A percentile compares a stretch with the other conserved stretches of the same genome.
phyloP scores from a whole-genome alignment of 768 basidiomycete species.

The Lactarius tabidus region DNA sequence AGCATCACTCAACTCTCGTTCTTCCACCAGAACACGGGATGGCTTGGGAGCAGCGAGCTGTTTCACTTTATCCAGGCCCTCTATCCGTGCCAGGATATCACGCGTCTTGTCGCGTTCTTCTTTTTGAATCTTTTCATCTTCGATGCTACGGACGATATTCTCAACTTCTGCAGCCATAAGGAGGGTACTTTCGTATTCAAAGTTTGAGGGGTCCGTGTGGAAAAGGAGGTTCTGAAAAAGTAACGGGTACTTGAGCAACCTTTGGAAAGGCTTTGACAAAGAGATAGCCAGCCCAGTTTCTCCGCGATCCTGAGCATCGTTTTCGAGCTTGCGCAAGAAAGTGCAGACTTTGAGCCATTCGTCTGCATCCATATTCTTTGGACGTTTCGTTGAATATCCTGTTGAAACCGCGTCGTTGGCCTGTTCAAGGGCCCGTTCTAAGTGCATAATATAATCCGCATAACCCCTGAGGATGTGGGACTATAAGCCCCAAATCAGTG shows the following conservation, averaged over 20 bases:
- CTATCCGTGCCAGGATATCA: constrained; percentile 93
- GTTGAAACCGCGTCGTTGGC: constrained; percentile 73
- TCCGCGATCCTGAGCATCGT: constrained; percentile 74
- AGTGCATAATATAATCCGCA: constrained; percentile 88
- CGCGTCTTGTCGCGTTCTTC: constrained; percentile 95
- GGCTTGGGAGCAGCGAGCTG: constrained; percentile 90
- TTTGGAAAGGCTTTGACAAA: constrained; percentile 94
- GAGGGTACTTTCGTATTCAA: constrained; percentile 93
- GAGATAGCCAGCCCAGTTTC: constrained; percentile 95
- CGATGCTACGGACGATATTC: constrained; percentile 91
- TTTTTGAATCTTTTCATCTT: constrained; percentile 96
- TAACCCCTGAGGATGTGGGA: constrained; percentile 93
- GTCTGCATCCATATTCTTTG: constrained; percentile 75
- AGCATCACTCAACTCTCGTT: constrained; percentile 39
- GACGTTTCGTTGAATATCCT: constrained; percentile 62
- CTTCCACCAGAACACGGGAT: constrained; percentile 81
- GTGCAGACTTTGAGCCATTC: constrained; percentile 78
- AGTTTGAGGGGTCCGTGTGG: constrained; percentile 95
- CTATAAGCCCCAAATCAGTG: constrained; percentile 40
- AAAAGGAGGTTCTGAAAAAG: constrained; percentile 96
- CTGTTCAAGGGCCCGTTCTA: constrained; percentile 85
- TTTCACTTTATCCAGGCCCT: constrained; percentile 90
- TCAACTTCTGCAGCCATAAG: constrained; percentile 98
- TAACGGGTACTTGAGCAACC: constrained; percentile 93
- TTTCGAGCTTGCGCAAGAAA: constrained; percentile 72